Base-by-base conservation (phyloP, 495 filamentous ascomycete genomes). In the Tricharina praecox region DNA sequence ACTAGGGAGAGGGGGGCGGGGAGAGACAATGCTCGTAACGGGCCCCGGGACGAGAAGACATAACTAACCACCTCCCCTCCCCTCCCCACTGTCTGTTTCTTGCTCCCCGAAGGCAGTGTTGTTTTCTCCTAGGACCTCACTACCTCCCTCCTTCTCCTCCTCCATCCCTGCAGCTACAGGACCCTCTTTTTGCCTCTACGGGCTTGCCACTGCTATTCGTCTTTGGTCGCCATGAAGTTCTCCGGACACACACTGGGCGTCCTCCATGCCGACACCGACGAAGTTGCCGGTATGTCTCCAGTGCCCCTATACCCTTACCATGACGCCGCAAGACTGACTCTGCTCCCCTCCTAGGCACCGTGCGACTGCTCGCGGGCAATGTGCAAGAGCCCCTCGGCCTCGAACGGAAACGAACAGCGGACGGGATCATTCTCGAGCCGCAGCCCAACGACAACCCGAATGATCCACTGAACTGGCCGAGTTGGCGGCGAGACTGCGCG, bases 381-480 rank as follows among this genome's bases (percentile, higher is more conserved):
- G 66, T 73, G 36, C 63, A 78, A 53, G 70, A 72, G 68, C 61
- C 69, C 50, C 60, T 61, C 26, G 51, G 50, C 48, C n/a, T 60
- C 32, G 61, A 59, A 23, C 10, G 69, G 68, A 94, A 95, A 66
- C 78, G 68, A 50, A 94, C 86, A 4, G 61, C 67, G 15, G 77
- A 94, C 63, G 90, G 88, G 25, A 85, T 94, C 53, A 82, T 97
- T 47, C 66, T 97, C 7, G 79, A 92, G 1, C 88, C 88, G 0
- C 90, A 96, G 58, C 90, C 90, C 0, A 87, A 95, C 35, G 84
- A 93, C 30, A 84, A 83, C 0, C 66, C 70, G 21, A 93, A 97
- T 51, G 90, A 97, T 55, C 90, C 90, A 0, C 63, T 97, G 35
- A 97, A 97, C 55, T 97, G 90, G 90, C 76, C 83, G 1, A 63